Conservation (phyloP, 495 filamentous ascomycete species). For the Penicillium robsamsonii region DNA sequence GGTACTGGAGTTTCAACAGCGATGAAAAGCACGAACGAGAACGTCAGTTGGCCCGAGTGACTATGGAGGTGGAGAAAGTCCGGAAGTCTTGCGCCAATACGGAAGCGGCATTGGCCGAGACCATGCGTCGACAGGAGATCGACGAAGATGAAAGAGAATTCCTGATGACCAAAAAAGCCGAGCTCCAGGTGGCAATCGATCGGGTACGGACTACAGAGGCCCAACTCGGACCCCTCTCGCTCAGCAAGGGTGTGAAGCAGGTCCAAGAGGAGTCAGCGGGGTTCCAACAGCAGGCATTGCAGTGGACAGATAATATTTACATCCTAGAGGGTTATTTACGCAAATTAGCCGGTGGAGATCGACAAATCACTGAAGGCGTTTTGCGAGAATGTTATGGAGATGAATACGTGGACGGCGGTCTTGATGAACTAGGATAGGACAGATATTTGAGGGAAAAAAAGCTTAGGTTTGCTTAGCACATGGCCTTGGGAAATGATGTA, state of each 20-base stretch:
- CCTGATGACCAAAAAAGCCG: conserved; percentile 26
- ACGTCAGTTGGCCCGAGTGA: conserved; percentile 45
- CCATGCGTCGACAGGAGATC: conserved; percentile 16
- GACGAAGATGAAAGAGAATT: conserved; percentile 24
- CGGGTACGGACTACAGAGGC: conserved; percentile 22
- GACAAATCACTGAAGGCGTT: conserved; percentile 49
- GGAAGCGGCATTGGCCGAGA: conserved; percentile 27
- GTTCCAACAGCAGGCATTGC: conserved; percentile 47
- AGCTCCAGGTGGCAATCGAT: conserved; percentile 27
- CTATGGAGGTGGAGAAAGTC: conserved; percentile 55
- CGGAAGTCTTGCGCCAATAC: conserved; percentile 25
- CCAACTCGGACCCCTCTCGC: conserved; percentile 28
- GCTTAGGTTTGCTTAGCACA: conserved; percentile 18
- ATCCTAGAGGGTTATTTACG: conserved; percentile 60
- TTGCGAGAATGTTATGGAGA: conserved; percentile 58
- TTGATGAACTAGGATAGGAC: conserved; percentile 43
- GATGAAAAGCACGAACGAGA: conserved; percentile 59
- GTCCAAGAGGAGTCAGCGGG: conserved; percentile 49
- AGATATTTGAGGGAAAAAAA: conserved; percentile 6
- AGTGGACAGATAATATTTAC: conserved; percentile 64
- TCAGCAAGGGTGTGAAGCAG: conserved; percentile 49
- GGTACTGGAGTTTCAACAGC: conserved; percentile 74
- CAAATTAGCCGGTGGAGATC: conserved; percentile 50
- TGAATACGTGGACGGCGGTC: conserved; percentile 61
- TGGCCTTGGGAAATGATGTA: background rate